Evolutionary conservation across 352 stramenopile genomes (phyloP), one percentile per base, ranked within the genome.

Genomic region (Peronospora destructor): DNA sequence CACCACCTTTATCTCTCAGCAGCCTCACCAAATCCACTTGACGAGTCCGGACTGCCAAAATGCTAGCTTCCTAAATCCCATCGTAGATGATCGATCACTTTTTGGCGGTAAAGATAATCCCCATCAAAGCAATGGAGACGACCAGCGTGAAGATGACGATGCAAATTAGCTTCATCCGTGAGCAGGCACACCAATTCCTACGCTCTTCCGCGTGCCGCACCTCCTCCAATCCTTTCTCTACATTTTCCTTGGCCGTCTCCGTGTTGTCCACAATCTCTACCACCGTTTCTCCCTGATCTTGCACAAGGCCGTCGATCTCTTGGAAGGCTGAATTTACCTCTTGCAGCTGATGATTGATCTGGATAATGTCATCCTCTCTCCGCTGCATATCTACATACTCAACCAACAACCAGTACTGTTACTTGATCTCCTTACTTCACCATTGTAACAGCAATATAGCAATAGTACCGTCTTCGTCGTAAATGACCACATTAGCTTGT

Each of bases 241-340:
- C 78, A 23, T 91, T 90, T 16, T 91, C 76, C 47, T 84, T 84
- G 49, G 73, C 80, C 10, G 69, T 69, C 14, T 91, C 76, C 0
- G 78, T 89, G 55, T 90, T 91, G 11, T 93, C 71, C 37, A 74
- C 73, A 36, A 93, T 90, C 50, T 93, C 78, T 6, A 93, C 82
- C 28, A 93, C 62, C 28, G 63, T 67, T 55, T 93, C 83, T 45
- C 75, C 76, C 60, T 93, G 83, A 47, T 91, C 83, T 45, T 90
- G 64, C n/a, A 93, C 61, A 11, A 93, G 71, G 4, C 71, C 80
- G 33, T 91, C 83, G 26, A 93, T 86, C 67, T 93, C 83, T 33
- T 84, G 61, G 59, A 90, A 93, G 9, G 83, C 80, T 6, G 83
- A 80, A 41, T 93, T 93, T 21, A 93, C 82, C 53, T 93, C 83